These are phyloP conservation scores for Guillardia theta DNA, from an alignment of 78 protist genomes.

Conservation along the genomic window DNA sequence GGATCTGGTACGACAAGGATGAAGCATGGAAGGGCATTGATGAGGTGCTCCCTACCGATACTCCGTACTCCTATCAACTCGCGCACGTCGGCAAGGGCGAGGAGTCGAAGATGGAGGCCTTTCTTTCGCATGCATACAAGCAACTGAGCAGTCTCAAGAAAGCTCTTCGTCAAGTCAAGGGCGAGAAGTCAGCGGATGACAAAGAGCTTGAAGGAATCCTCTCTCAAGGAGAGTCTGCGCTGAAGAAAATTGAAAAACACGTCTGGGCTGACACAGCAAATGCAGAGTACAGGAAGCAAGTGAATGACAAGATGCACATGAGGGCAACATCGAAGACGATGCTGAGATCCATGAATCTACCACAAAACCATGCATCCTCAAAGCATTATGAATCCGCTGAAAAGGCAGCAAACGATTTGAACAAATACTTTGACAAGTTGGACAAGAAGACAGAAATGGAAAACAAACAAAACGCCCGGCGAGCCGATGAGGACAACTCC, in stretches of 20 bases:
- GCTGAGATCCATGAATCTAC: no score
- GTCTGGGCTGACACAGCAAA: no score
- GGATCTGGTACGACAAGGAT: neutral
- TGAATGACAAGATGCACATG: no score
- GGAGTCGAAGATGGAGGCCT: constrained; percentile 5
- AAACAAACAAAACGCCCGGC: neutral
- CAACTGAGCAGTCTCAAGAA: neutral
- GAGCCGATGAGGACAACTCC: neutral
- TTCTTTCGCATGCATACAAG: neutral
- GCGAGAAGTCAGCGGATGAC: no score
- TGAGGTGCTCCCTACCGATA: neutral
- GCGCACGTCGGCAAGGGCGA: neutral
- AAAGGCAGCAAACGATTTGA: neutral
- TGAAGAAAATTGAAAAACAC: no score
- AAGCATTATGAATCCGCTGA: neutral
- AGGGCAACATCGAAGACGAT: no score
- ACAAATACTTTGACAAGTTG: neutral
- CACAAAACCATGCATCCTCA: no score
- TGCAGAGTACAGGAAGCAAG: no score
- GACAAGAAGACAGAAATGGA: neutral
- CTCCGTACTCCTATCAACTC: neutral
- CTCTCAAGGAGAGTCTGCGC: no score
- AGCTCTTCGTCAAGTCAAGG: no score
- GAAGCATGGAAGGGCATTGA: neutral
- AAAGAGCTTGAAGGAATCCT: no score